A percentile compares a stretch with the other conserved stretches of the same genome.
These are phyloP conservation scores for Cenococcum geophilum DNA, from an alignment of 495 filamentous ascomycete species.

Conservation along the genomic window DNA sequence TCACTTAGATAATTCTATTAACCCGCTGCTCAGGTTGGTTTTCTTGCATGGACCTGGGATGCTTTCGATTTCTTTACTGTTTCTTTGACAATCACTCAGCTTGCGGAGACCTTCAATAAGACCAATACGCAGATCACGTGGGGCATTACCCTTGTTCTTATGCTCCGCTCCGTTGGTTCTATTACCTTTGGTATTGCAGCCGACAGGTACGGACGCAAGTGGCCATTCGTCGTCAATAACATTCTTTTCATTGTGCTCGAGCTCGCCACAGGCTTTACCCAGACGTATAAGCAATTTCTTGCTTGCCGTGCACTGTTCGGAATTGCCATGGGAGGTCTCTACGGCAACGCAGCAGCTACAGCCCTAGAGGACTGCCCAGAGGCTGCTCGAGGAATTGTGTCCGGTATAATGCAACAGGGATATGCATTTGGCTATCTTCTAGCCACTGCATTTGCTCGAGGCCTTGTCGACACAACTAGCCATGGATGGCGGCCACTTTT, in stretches of 20 bases:
- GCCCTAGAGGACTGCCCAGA: slow-evolving; percentile 78
- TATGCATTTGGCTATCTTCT: slow-evolving; percentile 86
- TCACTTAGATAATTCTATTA: too few relatives aligned
- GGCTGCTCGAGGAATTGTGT: slow-evolving; percentile 67
- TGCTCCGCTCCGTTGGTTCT: slow-evolving; percentile 69
- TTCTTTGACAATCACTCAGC: slow-evolving; percentile 62
- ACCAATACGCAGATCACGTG: slow-evolving; percentile 74
- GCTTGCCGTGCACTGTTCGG: slow-evolving; percentile 80
- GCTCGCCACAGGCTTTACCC: slow-evolving; percentile 70
- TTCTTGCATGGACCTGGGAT: slow-evolving; percentile 61
- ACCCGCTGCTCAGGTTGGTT: slow-evolving; percentile 50
- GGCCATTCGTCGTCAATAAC: slow-evolving; percentile 83
- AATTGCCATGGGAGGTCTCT: slow-evolving; percentile 82
- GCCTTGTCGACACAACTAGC: slow-evolving; percentile 30
- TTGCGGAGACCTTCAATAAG: slow-evolving; percentile 61
- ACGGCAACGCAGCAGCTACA: slow-evolving; percentile 81
- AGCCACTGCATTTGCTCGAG: slow-evolving; percentile 66
- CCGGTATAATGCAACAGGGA: slow-evolving; percentile 79
- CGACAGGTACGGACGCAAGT: slow-evolving; percentile 80
- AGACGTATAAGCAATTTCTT: slow-evolving; percentile 72
- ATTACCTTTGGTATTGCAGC: slow-evolving; percentile 71
- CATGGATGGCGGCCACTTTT: slow-evolving; percentile 47
- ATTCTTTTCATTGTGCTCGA: slow-evolving; percentile 75
- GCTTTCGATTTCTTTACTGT: slow-evolving; percentile 92
- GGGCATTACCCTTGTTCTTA: slow-evolving; percentile 82